Evolutionary conservation across 2,329 filamentous ascomycete genomes (phyloP), one percentile per base, ranked within the genome.

Genomic region (Atkinsonella texensis): DNA sequence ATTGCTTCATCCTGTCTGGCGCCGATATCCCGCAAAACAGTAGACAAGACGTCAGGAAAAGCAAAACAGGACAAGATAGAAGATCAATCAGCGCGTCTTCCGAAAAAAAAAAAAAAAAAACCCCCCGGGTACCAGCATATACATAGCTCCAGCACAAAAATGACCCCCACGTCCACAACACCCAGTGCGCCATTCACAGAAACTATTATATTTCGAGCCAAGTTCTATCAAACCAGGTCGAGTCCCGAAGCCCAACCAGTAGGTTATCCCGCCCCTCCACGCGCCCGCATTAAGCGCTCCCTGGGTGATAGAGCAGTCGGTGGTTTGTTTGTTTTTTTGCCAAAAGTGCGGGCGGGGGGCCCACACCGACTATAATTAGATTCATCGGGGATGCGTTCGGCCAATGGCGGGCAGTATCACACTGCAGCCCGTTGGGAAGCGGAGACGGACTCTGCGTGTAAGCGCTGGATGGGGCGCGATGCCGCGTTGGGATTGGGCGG

Each of bases 371-470:
- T 46, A 46, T 15, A 46, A 46, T 46, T 46, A 46, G 43, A 43
- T 38, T 40, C 8, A 18, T 28, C 40, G 6, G 39, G 2, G 33
- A 23, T 35, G 23, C 40, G 11, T n/a, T 15, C 17, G 31, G 39
- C 50, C 50, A 52, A 52, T 48, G 44, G 31, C 28, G 50, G 28
- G 28, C 7, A n/a, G 23, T 7, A 48, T 52, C 50, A 48, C 41
- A 45, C 32, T 31, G 41, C 48, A 18, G 35, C n/a, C n/a, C 17
- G 12, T 4, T 17, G 20, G n/a, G 33, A 15, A 38, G 8, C 6
- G 31, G 28, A 13, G 48, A 43, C 4, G 20, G 18, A n/a, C n/a
- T 23, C 41, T 52, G 46, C 51, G 38, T 17, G 18, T 52, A 49
- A 49, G 51, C 51, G 50, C 50, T 39, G 45, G 11, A 12, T 11